phyloP scores from a whole-genome alignment of 257 asterid species.

The Fraxinus americana region DNA sequence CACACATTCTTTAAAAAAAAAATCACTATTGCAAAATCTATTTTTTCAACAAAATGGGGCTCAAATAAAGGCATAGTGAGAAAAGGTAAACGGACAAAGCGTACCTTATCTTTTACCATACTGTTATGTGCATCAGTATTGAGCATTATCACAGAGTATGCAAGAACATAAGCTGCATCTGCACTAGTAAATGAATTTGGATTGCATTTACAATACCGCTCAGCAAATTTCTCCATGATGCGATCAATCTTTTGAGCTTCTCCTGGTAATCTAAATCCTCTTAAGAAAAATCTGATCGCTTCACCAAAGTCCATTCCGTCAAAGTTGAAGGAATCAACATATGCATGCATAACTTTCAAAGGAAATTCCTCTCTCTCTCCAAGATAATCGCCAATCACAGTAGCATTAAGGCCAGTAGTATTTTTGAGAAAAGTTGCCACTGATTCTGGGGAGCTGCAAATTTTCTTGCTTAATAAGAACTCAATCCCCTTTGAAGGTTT shows the following conservation, averaged over 20 bases:
- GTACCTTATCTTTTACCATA: constrained; percentile 98
- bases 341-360: constrained; percentile 96
- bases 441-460: constrained; percentile 87
- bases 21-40: too few relatives aligned
- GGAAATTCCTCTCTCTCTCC: constrained; percentile 97
- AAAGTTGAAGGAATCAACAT: constrained; percentile 93
- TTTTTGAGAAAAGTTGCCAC: constrained; percentile 87
- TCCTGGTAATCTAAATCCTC: constrained; percentile 98
- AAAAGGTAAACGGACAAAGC: constrained; percentile 28
- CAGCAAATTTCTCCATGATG: constrained; percentile 99
- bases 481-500: constrained; percentile 97
- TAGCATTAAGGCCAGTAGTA: constrained; percentile 85
- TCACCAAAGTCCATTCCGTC: constrained; percentile 91
- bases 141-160: constrained; percentile 98
- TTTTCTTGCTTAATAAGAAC: constrained; percentile 72
- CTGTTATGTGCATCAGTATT: constrained; percentile 98
- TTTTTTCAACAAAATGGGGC: too few relatives aligned
- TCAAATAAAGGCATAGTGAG: background rate
- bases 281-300: constrained; percentile 88
- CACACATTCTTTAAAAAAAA: too few relatives aligned
- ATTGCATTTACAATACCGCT: constrained; percentile 96
- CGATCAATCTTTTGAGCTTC: constrained; percentile 99
- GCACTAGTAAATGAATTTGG: constrained; percentile 92
- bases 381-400: constrained; percentile 92
- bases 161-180: constrained; percentile 97